A percentile compares a stretch with the other conserved stretches of the same genome.
phyloP scores from a whole-genome alignment of 2,329 filamentous ascomycete genomes.

The Pseudocercospora cruenta region DNA sequence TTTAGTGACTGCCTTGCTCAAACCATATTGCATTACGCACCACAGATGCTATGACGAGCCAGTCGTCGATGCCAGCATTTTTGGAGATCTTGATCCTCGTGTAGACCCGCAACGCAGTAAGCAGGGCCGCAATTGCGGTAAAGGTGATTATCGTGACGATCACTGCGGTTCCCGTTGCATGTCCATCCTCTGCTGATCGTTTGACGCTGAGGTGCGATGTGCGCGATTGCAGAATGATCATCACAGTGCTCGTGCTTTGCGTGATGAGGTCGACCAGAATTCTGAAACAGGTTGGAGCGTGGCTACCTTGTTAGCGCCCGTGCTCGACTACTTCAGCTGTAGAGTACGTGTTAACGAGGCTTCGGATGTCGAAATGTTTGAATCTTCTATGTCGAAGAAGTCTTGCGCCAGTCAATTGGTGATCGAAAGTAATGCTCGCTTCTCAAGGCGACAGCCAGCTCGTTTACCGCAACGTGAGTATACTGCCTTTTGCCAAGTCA shows the following conservation, averaged over 20 bases:
- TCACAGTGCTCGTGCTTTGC: not conserved
- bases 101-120: slow-evolving; percentile 16
- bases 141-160: slow-evolving; percentile 14
- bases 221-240: not conserved
- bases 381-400: not conserved
- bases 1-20: not conserved
- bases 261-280: not conserved
- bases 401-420: not conserved
- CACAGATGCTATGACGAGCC: slow-evolving; percentile 18
- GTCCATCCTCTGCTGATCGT: slow-evolving; percentile 8
- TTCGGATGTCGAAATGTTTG: not conserved
- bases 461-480: not conserved
- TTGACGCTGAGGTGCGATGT: not conserved
- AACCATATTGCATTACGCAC: slow-evolving; percentile 4
- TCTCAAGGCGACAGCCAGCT: not conserved
- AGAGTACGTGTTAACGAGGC: not conserved
- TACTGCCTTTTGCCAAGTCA: not conserved
- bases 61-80: slow-evolving; percentile 26
- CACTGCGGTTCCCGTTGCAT: slow-evolving; percentile 19
- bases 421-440: not conserved
- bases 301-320: not conserved
- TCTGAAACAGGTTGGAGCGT: not conserved
- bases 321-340: not conserved
- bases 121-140: slow-evolving; percentile 14
- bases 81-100: slow-evolving; percentile 14